Conservation (phyloP, 176 grass and related monocot species). For the Zea luxurians region DNA sequence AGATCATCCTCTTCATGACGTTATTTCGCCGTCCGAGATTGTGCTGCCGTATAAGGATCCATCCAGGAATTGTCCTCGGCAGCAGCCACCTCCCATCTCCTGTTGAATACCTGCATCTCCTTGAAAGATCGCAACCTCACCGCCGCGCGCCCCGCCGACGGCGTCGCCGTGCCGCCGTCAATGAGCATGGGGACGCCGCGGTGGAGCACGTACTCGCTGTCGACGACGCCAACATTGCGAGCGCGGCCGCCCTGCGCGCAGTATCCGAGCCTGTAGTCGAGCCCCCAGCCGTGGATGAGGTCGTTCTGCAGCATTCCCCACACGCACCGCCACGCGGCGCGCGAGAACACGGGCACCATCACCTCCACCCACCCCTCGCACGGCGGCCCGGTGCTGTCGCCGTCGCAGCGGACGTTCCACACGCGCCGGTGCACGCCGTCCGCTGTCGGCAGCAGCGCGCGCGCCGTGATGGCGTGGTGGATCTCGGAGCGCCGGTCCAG, state of each 20-base stretch:
- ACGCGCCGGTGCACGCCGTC: background rate
- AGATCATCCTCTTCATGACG: background rate
- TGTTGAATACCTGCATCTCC: background rate
- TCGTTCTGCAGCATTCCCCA: conserved; percentile 23
- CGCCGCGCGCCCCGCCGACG: background rate
- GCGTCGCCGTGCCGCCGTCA: background rate
- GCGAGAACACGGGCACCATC: conserved; percentile 25
- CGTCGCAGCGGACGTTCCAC: background rate
- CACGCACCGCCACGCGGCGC: background rate
- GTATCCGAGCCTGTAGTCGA: conserved; percentile 1
- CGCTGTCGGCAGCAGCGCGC: background rate
- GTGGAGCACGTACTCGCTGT: conserved; percentile 29
- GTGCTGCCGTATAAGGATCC: background rate
- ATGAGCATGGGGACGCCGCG: conserved; percentile 12
- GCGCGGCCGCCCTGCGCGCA: background rate
- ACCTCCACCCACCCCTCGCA: background rate
- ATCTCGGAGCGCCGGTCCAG: conserved; percentile 9
- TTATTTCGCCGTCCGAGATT: background rate
- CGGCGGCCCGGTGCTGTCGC: background rate
- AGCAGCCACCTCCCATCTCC: background rate
- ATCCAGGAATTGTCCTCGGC: background rate
- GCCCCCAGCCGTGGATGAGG: conserved; percentile 1
- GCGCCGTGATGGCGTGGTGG: conserved; percentile 12
- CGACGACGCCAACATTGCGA: background rate
- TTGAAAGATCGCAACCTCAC: background rate